A percentile compares a stretch with the other conserved stretches of the same genome.
Conservation (phyloP, 177 flowering plant species). For the Vitis hybrid region DNA sequence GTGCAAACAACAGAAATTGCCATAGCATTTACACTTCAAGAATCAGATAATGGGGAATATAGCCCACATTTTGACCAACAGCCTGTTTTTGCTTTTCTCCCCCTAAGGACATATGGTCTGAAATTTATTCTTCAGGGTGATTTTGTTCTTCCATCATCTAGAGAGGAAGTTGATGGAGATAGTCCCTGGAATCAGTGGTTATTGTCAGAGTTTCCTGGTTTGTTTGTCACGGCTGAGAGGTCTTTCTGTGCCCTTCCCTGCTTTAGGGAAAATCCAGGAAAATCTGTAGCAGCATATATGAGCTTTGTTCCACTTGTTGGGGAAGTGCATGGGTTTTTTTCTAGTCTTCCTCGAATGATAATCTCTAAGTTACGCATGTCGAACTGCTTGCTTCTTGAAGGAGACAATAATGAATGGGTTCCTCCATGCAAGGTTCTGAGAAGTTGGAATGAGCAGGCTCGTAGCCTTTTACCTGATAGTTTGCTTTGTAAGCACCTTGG, state of each 20-base stretch:
- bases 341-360: constrained; percentile 78
- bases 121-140: constrained; percentile 97
- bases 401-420: constrained; percentile 59
- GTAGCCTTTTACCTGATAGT: constrained; percentile 53
- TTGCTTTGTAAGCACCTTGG: constrained; percentile 78
- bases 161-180: constrained; percentile 93
- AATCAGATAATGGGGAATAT: constrained; percentile 49
- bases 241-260: constrained; percentile 79
- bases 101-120: constrained; percentile 82
- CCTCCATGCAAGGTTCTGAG: constrained; percentile 86
- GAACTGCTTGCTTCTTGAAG: constrained; percentile 83
- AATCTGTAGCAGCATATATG: constrained; percentile 82
- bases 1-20: constrained; percentile 83
- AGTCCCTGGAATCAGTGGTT: constrained; percentile 98
- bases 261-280: constrained; percentile 60
- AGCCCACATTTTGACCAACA: constrained; percentile 57
- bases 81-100: constrained; percentile 97
- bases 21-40: constrained; percentile 74
- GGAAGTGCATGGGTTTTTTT: constrained; percentile 95
- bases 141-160: constrained; percentile 91
- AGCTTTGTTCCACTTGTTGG: constrained; percentile 89
- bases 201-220: constrained; percentile 74
- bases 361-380: constrained; percentile 66
- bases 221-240: constrained; percentile 72
- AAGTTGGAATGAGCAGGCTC: constrained; percentile 73